Base-by-base conservation (phyloP, 2,329 filamentous ascomycete genomes). In the Fusarium avenaceum region DNA sequence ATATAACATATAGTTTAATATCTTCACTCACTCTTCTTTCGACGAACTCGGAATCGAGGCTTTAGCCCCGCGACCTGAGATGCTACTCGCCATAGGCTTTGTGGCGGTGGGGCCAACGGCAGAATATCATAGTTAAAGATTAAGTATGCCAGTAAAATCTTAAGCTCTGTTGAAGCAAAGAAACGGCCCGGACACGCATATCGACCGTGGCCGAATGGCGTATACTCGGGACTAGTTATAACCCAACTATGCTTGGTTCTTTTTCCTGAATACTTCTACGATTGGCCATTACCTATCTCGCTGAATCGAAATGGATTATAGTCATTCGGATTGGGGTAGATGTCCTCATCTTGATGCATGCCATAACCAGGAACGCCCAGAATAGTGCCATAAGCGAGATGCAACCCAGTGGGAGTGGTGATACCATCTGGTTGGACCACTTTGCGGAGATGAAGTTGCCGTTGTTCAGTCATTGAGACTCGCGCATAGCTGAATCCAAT, bases 391-490 rank as follows among this genome's bases (percentile, higher is more conserved):
- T 47, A 47, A 32, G 45, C 19, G 19, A 47, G 45, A 47, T 47
- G 30, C 14, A 47, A 17, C 19, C 45, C 45, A 24, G 30, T 47
- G 11, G 45, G 30, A 33, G 45, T 47, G 30, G 45, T 47, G 28
- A 35, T 35, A 35, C 30, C 45, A n/a, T 47, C 45, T 47, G 19
- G 19, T 13, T 22, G 45, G 26, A 47, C 45, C 45, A 47, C 45
- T 24, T 47, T 47, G 28, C 45, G 30, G 30, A 47, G 19, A 47
- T 47, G 45, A 47, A 47, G 19, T 35, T 47, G 30, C 45, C 45
- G 30, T 47, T 47, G 45, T 47, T 33, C 45, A 35, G 19, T 35
- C 45, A 30, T 35, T 47, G 45, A 47, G 45, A 47, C 45, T 47
- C 45, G 30, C 45, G 45, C 45, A 47, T 47, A 33, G 45, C 19